Conservation (phyloP, 2,329 filamentous ascomycete species). For the Aspergillus puulaauensis region DNA sequence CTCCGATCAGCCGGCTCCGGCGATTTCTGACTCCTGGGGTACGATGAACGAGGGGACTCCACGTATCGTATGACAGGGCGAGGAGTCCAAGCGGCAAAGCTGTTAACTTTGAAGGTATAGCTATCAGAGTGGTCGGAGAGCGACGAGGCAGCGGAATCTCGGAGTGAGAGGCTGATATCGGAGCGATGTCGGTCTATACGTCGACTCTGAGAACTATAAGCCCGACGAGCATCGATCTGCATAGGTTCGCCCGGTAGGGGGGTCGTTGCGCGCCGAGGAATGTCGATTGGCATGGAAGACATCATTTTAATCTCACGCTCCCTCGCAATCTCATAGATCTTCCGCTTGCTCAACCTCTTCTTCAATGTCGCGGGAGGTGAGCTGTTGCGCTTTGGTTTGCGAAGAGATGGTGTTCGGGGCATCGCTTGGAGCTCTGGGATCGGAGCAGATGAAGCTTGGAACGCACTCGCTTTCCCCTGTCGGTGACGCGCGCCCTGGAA, state of each 20-base stretch:
- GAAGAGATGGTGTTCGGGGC: constrained; percentile 50
- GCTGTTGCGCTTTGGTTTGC: constrained; percentile 56
- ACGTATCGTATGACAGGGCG: constrained; percentile 79
- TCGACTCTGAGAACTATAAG: constrained; percentile 49
- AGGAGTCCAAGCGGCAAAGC: constrained; percentile 78
- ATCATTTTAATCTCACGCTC: constrained; percentile 88
- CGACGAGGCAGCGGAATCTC: constrained; percentile 73
- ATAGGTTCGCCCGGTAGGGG: constrained; percentile 61
- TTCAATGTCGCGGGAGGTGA: constrained; percentile 57
- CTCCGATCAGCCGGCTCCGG: constrained; percentile 50
- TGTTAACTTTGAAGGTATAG: constrained; percentile 75
- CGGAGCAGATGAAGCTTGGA: constrained; percentile 33
- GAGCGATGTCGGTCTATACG: constrained; percentile 64
- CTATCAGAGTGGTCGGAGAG: constrained; percentile 74
- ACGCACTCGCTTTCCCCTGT: constrained; percentile 27
- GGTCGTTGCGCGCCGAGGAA: constrained; percentile 59
- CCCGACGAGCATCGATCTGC: constrained; percentile 53
- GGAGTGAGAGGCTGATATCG: constrained; percentile 71
- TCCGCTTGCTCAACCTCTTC: constrained; percentile 74
- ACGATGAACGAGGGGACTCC: constrained; percentile 60
- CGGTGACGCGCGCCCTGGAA: constrained; percentile 22
- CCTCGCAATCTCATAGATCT: constrained; percentile 71
- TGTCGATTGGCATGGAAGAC: constrained; percentile 66
- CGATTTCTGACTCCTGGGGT: constrained; percentile 46
- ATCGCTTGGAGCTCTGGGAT: constrained; percentile 40